A percentile compares a stretch with the other conserved stretches of the same genome.
Conservation (phyloP, 805 yeast genomes). For the Trichomonascus vanleenenianus region DNA sequence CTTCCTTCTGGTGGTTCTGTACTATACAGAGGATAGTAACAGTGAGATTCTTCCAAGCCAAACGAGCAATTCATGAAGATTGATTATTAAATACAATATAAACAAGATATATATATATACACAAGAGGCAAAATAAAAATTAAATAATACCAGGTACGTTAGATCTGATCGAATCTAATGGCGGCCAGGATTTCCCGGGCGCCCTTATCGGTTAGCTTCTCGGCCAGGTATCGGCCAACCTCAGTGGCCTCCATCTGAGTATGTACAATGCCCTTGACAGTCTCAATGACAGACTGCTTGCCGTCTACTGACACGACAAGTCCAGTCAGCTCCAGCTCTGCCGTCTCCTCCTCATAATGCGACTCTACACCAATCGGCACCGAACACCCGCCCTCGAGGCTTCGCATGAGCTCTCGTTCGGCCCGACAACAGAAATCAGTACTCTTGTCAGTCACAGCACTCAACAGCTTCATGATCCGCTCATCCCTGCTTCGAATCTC, state of each 20-base stretch:
- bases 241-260: slow-evolving; percentile 53
- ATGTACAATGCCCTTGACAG: slow-evolving; percentile 32
- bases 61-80: no score
- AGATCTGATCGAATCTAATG: slow-evolving; percentile 39
- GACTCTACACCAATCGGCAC: slow-evolving; percentile 92
- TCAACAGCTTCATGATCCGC: slow-evolving; percentile 49
- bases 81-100: no score
- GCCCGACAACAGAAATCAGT: slow-evolving; percentile 75
- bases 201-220: slow-evolving; percentile 59
- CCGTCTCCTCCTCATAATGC: slow-evolving; percentile 39
- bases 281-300: slow-evolving; percentile 52
- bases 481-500: slow-evolving; percentile 73
- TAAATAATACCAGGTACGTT: no score
- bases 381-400: slow-evolving; percentile 95
- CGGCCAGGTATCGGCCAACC: slow-evolving; percentile 67
- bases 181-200: slow-evolving; percentile 76
- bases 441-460: slow-evolving; percentile 54
- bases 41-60: no score
- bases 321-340: slow-evolving; percentile 49
- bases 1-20: no score
- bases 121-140: no score
- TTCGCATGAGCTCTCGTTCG: slow-evolving; percentile 79
- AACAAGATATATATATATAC: no score
- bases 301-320: slow-evolving; percentile 87
- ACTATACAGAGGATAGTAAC: no score